Evolutionary conservation across 257 asterid species (phyloP), one percentile per base, ranked within the genome.

Genomic region (Ehretia macrophylla): DNA sequence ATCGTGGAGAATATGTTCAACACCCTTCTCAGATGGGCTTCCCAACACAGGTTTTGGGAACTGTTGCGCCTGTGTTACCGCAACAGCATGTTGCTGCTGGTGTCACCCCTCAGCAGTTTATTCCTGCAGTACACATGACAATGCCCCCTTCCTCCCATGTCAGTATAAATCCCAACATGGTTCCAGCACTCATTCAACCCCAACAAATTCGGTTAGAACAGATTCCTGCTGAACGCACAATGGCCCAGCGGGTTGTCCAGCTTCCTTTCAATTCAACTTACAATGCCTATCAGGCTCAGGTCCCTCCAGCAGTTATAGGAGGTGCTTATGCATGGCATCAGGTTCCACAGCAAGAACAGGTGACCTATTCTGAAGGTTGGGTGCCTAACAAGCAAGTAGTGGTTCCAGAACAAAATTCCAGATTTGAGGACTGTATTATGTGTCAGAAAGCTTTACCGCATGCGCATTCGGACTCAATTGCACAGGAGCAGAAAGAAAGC

Each of bases 401-500:
- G 39, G 64, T 72, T 59, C 72, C 83, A 52, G 94, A 77, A 52
- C 72, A 65, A 38, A 53, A 57, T 20, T 48, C 75, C 37, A 63
- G 62, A 65, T 65, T 72, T 14, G 94, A 83, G 55, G 95, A 85
- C 68, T 89, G 99, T 73, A 64, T 67, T 19, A 74, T 93, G 96
- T 89, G 99, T 72, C 97, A 87, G 72, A 93, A 89, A 72, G 82
- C 85, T 56, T 67, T 93, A 72, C 99, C 99, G 17, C 99, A 89
- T 76, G 96, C 96, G 72, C 99, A 93, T 69, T 93, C 99, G 22
- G 97, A 93, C 66, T 70, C 97, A 40, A 19, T 79, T 48, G 95
- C 86, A 64, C 94, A 78, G 60, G 89, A 81, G 46, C 76, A 63
- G 39, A 81, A 68, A 64, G 88, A 68, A 42, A 78, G 72, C 77